Conservation (phyloP, 768 basidiomycete species). For the Lentinula edodes region DNA sequence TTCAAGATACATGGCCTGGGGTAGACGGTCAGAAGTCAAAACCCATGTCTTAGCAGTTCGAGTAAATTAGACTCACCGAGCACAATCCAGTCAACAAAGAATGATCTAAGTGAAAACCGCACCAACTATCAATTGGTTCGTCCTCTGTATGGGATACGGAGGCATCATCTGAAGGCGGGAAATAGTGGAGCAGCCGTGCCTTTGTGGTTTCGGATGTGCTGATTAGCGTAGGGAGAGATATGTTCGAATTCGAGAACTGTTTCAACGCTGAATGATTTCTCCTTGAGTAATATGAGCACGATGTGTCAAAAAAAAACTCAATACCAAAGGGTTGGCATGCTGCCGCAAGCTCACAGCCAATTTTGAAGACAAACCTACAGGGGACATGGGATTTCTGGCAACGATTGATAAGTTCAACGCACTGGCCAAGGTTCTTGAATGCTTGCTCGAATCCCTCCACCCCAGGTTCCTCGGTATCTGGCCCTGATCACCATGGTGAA, state of each 20-base stretch:
- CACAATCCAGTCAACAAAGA: conserved; percentile 89
- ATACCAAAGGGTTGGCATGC: conserved; percentile 92
- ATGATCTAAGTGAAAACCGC: conserved; percentile 94
- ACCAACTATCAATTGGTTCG: conserved; percentile 81
- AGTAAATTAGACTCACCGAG: conserved; percentile 45
- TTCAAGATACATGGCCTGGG: conserved; percentile 79
- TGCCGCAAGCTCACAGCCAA: conserved; percentile 74
- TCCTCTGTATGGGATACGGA: conserved; percentile 35
- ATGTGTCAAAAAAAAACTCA: neutral
- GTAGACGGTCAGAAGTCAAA: neutral
- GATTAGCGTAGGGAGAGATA: conserved; percentile 72
- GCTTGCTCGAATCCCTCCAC: conserved; percentile 78
- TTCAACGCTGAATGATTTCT: conserved; percentile 45
- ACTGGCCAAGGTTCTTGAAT: conserved; percentile 83
- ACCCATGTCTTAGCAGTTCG: neutral
- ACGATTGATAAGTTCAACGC: conserved; percentile 9
- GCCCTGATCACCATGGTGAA: conserved; percentile 44
- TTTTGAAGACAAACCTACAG: conserved; percentile 68
- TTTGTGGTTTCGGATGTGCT: conserved; percentile 78
- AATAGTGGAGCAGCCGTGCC: conserved; percentile 95
- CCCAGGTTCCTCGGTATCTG: conserved; percentile 45
- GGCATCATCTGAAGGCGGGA: conserved; percentile 54
- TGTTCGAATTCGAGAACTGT: conserved; percentile 56
- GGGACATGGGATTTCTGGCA: neutral
- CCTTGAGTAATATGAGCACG: neutral